A percentile compares a stretch with the other conserved stretches of the same genome.
These are phyloP conservation scores for Pontederia paniculata DNA, from an alignment of 176 grass and related monocot species.

Conservation along the genomic window DNA sequence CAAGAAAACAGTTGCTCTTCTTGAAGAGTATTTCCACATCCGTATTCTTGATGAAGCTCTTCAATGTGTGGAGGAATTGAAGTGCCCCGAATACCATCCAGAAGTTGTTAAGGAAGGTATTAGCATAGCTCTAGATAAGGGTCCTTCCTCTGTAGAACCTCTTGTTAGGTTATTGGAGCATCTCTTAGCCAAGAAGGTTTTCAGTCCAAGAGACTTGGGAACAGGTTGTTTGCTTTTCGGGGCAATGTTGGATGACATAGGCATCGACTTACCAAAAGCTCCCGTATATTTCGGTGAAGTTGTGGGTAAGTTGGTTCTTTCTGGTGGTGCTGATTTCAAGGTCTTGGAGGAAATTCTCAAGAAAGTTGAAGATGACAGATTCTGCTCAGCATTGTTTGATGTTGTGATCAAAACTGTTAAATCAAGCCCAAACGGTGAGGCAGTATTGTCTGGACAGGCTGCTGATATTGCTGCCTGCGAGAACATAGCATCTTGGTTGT, in stretches of 20 bases:
- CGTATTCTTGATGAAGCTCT: slow-evolving; percentile 75
- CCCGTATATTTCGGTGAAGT: slow-evolving; percentile 68
- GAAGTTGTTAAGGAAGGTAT: slow-evolving; percentile 86
- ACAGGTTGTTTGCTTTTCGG: slow-evolving; percentile 60
- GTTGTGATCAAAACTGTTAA: slow-evolving; percentile 34
- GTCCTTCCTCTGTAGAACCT: slow-evolving; percentile 45
- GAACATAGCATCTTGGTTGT: slow-evolving; percentile 23
- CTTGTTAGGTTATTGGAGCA: slow-evolving; percentile 56
- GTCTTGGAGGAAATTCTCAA: slow-evolving; percentile 55
- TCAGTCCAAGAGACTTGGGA: slow-evolving; percentile 48
- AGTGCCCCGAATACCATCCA: slow-evolving; percentile 55
- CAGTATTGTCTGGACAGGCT: slow-evolving; percentile 41
- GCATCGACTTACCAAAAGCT: slow-evolving; percentile 83
- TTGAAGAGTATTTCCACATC: slow-evolving; percentile 80
- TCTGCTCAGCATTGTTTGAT: slow-evolving; percentile 30
- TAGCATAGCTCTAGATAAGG: slow-evolving; percentile 70
- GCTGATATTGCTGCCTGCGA: slow-evolving; percentile 37
- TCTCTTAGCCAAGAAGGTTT: slow-evolving; percentile 44
- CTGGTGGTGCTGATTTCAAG: slow-evolving; percentile 47
- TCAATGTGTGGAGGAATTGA: slow-evolving; percentile 79
- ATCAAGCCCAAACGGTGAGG: slow-evolving; percentile 48
- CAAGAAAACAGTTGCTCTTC: slow-evolving; percentile 70
- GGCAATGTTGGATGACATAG: slow-evolving; percentile 67
- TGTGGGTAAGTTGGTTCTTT: slow-evolving; percentile 40
- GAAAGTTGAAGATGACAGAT: slow-evolving; percentile 57